Evolutionary conservation across 148 eudicot species (phyloP).

Genomic region (Cornus florida): DNA sequence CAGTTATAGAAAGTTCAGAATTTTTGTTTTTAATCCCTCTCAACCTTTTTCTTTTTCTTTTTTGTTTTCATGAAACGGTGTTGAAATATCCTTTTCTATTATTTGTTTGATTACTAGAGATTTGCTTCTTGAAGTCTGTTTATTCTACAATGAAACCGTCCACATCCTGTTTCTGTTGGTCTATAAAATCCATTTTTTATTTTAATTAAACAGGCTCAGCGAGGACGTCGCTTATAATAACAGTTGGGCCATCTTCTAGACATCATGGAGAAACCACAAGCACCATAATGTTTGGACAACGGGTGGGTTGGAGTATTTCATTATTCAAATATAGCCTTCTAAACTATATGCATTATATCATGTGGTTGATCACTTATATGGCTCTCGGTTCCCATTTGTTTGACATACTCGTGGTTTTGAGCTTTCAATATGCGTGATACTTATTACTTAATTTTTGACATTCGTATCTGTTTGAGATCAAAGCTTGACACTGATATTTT

Average conservation of each 20-base stretch:
- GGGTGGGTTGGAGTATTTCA: slow-evolving; percentile 50
- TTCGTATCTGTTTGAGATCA: not conserved
- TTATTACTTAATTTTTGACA: not conserved
- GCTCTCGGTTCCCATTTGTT: not conserved
- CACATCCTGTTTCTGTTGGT: slow-evolving; percentile 4
- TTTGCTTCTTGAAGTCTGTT: not conserved
- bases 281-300: slow-evolving; percentile 94
- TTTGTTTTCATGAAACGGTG: too few relatives aligned
- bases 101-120: too few relatives aligned
- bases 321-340: not conserved
- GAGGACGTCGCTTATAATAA: slow-evolving; percentile 87
- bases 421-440: not conserved
- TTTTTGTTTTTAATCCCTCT: not conserved
- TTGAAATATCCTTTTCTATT: not conserved
- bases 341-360: not conserved
- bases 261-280: slow-evolving; percentile 94
- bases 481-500: too few relatives aligned
- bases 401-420: not conserved
- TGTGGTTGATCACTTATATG: slow-evolving; percentile 4
- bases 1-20: not conserved
- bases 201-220: slow-evolving; percentile 68
- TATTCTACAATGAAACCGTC: not conserved
- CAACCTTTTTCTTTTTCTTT: not conserved
- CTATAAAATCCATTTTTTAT: slow-evolving; percentile 13
- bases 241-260: slow-evolving; percentile 87